Evolutionary conservation across 2,329 filamentous ascomycete genomes (phyloP), one percentile per base, ranked within the genome.

Genomic region (Sordariomycetes sp.): DNA sequence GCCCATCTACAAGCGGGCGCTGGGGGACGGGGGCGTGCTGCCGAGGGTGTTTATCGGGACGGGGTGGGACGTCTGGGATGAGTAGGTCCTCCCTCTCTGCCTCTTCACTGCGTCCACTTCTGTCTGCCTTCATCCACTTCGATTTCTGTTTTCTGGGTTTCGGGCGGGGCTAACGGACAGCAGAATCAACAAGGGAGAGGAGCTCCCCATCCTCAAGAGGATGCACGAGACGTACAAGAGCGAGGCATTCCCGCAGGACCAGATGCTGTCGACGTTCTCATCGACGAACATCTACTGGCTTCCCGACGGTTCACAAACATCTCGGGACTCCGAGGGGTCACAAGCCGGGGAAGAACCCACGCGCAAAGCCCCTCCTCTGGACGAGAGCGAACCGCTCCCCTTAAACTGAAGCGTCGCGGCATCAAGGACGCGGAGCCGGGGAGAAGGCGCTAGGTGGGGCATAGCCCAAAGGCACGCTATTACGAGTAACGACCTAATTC

Each of bases 1-100:
- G 24, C 73, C 70, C 43, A 75, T 79, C 48, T 88, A 82, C 55
- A 71, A 77, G 24, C 66, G 73, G 6, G 74, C 82, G 0, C 69
- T 89, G 2, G 64, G 70, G 1, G 65, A 10, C 1, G 64, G 70
- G 1, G 65, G 68, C 0, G 62, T 69, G 0, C 63, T 74, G 1
- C 85, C 85, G 0, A 75, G 71, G 0, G 64, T 86, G 2, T 80
- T 84, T 14, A 74, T 88, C 16, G 85, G 85, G 0, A 85, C 80
- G 0, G 71, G 73, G 0, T 77, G 74, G 65, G 70, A 75, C 10
- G 71, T 74, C 1, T 83, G 80, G 77, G 75, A 81, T 55, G 66
- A 70, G 77, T 81, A 65, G 64, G 74, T 69, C 46, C 48, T 32
- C 35, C 54, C 28, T n/a, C 20, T 28, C 20, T 52, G 14, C 24